These are phyloP conservation scores for Sporisorium graminicola DNA, from an alignment of 1,284 basidiomycete genomes.

Conservation along the genomic window DNA sequence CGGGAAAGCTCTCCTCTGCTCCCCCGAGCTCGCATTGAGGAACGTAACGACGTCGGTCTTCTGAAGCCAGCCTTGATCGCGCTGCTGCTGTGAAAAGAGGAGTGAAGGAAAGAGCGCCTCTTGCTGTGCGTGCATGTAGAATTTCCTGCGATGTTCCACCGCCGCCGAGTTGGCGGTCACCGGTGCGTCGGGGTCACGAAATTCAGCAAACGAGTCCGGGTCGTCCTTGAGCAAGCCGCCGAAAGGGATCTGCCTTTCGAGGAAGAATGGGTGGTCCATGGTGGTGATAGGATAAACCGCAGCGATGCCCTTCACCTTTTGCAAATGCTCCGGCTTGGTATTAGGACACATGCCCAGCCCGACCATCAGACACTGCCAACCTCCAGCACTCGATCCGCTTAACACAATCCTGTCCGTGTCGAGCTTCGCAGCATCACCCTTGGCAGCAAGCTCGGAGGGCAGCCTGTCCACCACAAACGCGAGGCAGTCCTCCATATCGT, in stretches of 20 bases:
- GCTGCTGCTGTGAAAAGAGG: constrained; percentile 40
- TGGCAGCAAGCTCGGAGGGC: constrained; percentile 22
- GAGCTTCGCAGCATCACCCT: constrained; percentile 26
- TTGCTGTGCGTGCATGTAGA: constrained; percentile 57
- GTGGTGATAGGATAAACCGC: constrained; percentile 55
- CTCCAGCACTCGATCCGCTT: constrained; percentile 50
- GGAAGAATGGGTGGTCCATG: constrained; percentile 52
- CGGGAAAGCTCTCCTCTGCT: constrained; percentile 31
- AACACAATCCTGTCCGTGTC: constrained; percentile 42
- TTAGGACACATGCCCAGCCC: constrained; percentile 49
- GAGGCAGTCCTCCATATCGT: constrained; percentile 48
- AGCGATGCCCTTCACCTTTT: constrained; percentile 39
- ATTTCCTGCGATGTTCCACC: constrained; percentile 32
- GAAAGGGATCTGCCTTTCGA: constrained; percentile 44
- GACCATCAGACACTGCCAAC: constrained; percentile 52
- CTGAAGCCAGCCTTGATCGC: constrained; percentile 39
- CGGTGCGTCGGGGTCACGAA: constrained; percentile 34
- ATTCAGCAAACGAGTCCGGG: constrained; percentile 32
- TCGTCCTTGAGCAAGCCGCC: constrained; percentile 34
- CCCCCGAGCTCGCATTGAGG: constrained; percentile 19
- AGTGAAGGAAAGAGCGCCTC: constrained; percentile 50
- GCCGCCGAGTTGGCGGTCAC: constrained; percentile 37
- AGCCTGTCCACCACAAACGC: constrained; percentile 39
- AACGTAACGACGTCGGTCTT: constrained; percentile 40
- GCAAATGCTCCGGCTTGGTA: constrained; percentile 21